Evolutionary conservation across 371 early-diverging fungal genomes (phyloP).

Genomic region (Blakeslea trispora): DNA sequence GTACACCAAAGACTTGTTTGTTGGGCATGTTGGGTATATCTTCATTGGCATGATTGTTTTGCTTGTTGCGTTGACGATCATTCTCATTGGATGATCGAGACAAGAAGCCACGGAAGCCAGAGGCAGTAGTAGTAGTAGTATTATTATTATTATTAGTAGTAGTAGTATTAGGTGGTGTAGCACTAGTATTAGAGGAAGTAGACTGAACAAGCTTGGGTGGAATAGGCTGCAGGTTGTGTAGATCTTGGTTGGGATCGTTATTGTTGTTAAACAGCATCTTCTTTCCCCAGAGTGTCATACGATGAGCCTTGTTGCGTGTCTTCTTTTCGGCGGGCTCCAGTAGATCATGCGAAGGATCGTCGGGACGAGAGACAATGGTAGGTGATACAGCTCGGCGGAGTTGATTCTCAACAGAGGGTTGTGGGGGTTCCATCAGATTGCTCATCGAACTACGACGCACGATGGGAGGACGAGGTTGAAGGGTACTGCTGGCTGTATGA

Average conservation of each 20-base stretch:
- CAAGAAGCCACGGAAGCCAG: constrained; percentile 32
- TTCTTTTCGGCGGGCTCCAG: constrained; percentile 39
- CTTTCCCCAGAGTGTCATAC: constrained; percentile 57
- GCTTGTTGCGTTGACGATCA: too few species aligned
- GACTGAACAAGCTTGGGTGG: constrained; percentile 17
- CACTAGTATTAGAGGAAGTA: neutral
- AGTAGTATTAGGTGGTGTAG: too few species aligned
- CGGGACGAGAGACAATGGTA: constrained; percentile 6
- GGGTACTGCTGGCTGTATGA: constrained; percentile 1
- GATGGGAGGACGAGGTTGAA: constrained; percentile 35
- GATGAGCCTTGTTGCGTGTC: constrained; percentile 44
- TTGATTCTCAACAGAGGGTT: constrained; percentile 3
- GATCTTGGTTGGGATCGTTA: neutral
- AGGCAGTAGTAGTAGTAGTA: constrained; percentile 8
- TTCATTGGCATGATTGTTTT: constrained; percentile 7
- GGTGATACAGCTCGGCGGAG: constrained; percentile 17
- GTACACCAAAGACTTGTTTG: constrained; percentile 53
- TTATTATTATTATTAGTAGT: too few species aligned
- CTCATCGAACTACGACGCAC: constrained; percentile 44
- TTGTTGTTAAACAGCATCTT: constrained; percentile 41
- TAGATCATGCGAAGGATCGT: neutral
- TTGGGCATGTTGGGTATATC: constrained; percentile 4
- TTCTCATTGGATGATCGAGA: constrained; percentile 28
- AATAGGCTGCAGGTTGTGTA: neutral
- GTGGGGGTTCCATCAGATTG: constrained; percentile 28